A percentile compares a stretch with the other conserved stretches of the same genome.
Evolutionary conservation across 257 asterid species (phyloP).

Genomic region (Solanum appendiculatum): DNA sequence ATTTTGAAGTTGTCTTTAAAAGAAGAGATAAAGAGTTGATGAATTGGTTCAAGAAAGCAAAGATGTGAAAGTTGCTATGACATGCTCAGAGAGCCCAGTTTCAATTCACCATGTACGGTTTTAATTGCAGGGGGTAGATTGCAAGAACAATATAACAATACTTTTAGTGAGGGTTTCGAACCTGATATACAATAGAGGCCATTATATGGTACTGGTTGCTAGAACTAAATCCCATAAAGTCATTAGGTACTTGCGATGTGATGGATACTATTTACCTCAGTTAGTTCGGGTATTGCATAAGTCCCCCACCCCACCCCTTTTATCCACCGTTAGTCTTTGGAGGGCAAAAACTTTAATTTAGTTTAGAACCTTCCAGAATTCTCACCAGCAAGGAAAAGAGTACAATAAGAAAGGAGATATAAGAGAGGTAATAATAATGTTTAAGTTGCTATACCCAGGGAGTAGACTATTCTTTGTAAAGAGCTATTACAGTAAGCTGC

Average conservation of each 20-base stretch:
- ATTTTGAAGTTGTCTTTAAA: neutral
- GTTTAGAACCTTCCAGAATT: neutral
- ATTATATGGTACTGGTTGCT: neutral
- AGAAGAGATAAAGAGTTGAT: neutral
- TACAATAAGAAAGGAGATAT: neutral
- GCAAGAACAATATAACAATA: neutral
- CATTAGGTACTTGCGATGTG: neutral
- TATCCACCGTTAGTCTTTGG: neutral
- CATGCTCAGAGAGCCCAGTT: neutral
- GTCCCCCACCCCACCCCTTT: neutral
- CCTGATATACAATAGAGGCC: neutral
- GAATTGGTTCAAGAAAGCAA: neutral
- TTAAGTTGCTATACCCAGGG: neutral
- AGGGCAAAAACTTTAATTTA: neutral
- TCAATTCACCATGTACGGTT: neutral
- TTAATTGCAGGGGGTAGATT: neutral
- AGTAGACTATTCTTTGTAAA: neutral
- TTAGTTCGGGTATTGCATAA: neutral
- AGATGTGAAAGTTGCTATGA: neutral
- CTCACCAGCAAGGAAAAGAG: neutral
- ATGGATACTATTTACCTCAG: neutral
- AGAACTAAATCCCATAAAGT: neutral
- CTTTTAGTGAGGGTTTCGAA: neutral
- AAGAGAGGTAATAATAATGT: neutral
- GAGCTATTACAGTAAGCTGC: neutral